Evolutionary conservation across 139 green algal species (phyloP), one percentile per base, ranked within the genome.

Genomic region (Mesotaenium endlicherianum): DNA sequence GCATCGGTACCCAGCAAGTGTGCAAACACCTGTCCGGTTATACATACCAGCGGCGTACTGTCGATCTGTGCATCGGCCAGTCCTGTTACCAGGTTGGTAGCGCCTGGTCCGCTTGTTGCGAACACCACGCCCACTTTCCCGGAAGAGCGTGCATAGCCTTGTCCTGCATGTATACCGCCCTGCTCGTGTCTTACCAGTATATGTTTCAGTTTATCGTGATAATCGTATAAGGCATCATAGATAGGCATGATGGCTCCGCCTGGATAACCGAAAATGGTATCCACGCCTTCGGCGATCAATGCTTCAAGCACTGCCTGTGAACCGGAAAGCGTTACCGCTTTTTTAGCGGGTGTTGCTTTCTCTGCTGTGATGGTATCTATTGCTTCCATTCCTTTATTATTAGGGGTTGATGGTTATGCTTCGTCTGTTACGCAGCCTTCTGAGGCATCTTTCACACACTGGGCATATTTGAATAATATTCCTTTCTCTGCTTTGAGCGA

Each of bases 121-220:
- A 99, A 98, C 93, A 96, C 98, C 86, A 98, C 96, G 84, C 95
- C 95, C 11, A 99, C 96, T 5, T 89, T 78, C 16, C 96, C 96
- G 0, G 95, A 97, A 16, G 88, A 30, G 90, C 98, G 98, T 72
- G 93, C 96, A 78, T 95, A 99, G 14, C 96, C 96, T 92, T 99
- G 96, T 26, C 96, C 96, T 16, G 96, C 96, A 87, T 98, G 98
- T 58, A 99, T 95, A 90, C 98, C 96, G 45, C 96, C 96, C 45
- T 98, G 95, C 88, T 99, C 96, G 80, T 99, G 96, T 4, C 96
- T 88, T 91, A 96, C 98, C 17, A 99, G 92, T 75, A 97, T 99
- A n/a, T n/a, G n/a, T n/a, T n/a, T n/a, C n/a, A n/a, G n/a, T n/a
- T n/a, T n/a, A n/a, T 99, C 39, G 81, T 68, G 49, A 99, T 93